Evolutionary conservation across 768 basidiomycete genomes (phyloP).

Genomic region (Leucosporidium yakuticum): DNA sequence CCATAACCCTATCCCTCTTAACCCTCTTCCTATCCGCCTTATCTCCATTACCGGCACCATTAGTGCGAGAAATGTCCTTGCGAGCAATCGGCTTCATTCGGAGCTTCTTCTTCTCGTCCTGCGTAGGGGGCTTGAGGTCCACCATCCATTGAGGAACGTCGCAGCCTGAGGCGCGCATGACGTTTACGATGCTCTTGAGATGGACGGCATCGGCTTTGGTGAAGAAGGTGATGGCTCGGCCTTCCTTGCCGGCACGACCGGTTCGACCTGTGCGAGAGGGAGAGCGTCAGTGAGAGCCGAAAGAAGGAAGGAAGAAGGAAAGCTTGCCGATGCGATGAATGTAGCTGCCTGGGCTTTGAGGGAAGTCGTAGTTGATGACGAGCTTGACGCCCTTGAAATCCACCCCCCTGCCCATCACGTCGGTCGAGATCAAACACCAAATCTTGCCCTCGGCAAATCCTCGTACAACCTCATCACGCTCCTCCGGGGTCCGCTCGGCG

Average conservation of each 20-base stretch:
- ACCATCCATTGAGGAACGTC: constrained; percentile 89
- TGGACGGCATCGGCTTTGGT: constrained; percentile 87
- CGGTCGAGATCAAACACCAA: constrained; percentile 94
- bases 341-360: constrained; percentile 89
- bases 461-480: constrained; percentile 74
- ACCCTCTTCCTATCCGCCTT: constrained; percentile 61
- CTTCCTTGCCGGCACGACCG: constrained; percentile 84
- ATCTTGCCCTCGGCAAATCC: constrained; percentile 83
- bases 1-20: constrained; percentile 47
- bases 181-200: constrained; percentile 90
- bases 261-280: constrained; percentile 64
- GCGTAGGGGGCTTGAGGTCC: constrained; percentile 88
- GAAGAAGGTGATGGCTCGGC: constrained; percentile 92
- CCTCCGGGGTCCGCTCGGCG: constrained; percentile 78
- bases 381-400: constrained; percentile 90
- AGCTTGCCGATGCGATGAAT: constrained; percentile 81
- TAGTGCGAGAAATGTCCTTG: constrained; percentile 50
- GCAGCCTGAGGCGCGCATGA: constrained; percentile 87
- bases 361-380: constrained; percentile 96
- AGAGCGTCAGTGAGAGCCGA: not conserved
- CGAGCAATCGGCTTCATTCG: constrained; percentile 58
- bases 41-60: constrained; percentile 15
- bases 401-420: constrained; percentile 97
- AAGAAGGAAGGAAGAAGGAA: not conserved
- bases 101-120: constrained; percentile 76